phyloP scores from a whole-genome alignment of 371 early-diverging fungal genomes.

The Sporodiniella umbellata region DNA sequence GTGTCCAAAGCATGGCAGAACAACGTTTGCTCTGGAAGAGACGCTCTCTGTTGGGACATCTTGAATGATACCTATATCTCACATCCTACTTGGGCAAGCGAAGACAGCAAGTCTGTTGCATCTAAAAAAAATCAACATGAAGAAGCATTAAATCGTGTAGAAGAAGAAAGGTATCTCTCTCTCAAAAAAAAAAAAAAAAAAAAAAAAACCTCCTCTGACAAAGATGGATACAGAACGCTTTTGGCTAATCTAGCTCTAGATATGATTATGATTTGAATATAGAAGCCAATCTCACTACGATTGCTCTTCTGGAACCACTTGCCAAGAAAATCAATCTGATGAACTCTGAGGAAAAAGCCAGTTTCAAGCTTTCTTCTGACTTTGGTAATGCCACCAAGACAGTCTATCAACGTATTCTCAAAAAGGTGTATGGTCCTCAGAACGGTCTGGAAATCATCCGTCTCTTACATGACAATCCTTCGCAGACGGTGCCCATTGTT shows the following conservation, averaged over 20 bases:
- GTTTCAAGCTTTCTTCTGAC: conserved; percentile 69
- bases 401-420: conserved; percentile 87
- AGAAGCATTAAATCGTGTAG: conserved; percentile 94
- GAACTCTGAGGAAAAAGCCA: conserved; percentile 75
- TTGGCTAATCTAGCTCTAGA: conserved; percentile 20
- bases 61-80: conserved; percentile 96
- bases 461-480: conserved; percentile 89
- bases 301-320: conserved; percentile 89
- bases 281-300: conserved; percentile 89
- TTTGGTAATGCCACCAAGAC: conserved; percentile 82
- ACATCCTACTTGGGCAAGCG: conserved; percentile 94
- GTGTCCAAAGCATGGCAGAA: conserved; percentile 53
- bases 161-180: conserved; percentile 93
- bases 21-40: conserved; percentile 83
- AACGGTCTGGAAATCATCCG: conserved; percentile 91
- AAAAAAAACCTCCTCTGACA: not conserved
- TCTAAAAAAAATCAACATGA: conserved; percentile 95
- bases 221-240: not conserved
- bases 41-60: conserved; percentile 89
- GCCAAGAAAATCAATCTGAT: conserved; percentile 72
- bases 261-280: conserved; percentile 98
- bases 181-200: not conserved
- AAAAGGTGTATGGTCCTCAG: conserved; percentile 87
- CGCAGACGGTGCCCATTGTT: conserved; percentile 93
- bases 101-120: conserved; percentile 91